phyloP scores from a whole-genome alignment of 768 basidiomycete species.

The Atractiella rhizophila region DNA sequence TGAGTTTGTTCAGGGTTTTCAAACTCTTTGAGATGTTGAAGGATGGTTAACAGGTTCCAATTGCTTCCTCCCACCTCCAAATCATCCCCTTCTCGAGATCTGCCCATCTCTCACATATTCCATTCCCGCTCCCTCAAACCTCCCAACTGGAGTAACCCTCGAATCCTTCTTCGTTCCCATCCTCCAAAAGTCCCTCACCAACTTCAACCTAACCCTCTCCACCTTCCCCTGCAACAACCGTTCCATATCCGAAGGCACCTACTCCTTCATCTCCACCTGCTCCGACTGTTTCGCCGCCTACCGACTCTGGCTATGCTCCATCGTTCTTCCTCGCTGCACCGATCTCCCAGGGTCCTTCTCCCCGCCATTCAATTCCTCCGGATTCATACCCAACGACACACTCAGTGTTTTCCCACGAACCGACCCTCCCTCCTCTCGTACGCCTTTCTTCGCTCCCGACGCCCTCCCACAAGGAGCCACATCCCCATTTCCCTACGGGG shows the following conservation, averaged over 20 bases:
- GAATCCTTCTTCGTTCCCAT: conserved; percentile 20
- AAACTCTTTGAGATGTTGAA: neutral
- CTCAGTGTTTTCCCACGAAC: conserved; percentile 6
- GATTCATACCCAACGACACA: conserved; percentile 1
- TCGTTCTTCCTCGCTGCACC: conserved; percentile 48
- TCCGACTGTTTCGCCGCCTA: conserved; percentile 48
- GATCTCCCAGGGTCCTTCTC: conserved; percentile 23
- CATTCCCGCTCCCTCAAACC: conserved; percentile 36
- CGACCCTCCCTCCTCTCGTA: conserved; percentile 12
- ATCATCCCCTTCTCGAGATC: conserved; percentile 45
- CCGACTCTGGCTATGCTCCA: conserved; percentile 47
- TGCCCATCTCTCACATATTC: conserved; percentile 48
- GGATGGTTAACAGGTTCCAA: conserved; percentile 30
- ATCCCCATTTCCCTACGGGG: conserved; percentile 27
- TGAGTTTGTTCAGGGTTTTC: conserved; percentile 18
- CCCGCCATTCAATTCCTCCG: neutral
- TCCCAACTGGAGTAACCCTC: conserved; percentile 31
- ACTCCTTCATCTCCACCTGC: conserved; percentile 54
- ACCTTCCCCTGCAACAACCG: conserved; percentile 42
- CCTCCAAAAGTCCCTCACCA: conserved; percentile 29
- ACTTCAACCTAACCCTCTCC: conserved; percentile 46
- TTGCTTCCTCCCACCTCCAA: conserved; percentile 15
- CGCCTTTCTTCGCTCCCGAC: conserved; percentile 9
- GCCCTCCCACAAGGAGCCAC: conserved; percentile 3
- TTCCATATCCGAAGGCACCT: conserved; percentile 27